Base-by-base conservation (phyloP, 2,329 filamentous ascomycete genomes). In the Blastomyces parvus region DNA sequence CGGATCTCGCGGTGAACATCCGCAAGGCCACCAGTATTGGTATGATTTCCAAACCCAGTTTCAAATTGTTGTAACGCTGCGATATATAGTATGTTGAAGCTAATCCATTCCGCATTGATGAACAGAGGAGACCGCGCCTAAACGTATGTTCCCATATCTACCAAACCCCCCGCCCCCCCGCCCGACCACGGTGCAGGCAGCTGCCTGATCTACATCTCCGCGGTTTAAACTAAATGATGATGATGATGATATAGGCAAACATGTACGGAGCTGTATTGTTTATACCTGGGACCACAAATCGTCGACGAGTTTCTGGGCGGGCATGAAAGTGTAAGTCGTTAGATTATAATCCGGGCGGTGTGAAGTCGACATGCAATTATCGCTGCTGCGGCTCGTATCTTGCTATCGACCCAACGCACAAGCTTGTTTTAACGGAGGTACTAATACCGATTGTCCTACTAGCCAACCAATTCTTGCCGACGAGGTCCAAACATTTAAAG, bases 251-350 rank as follows among this genome's bases (percentile, higher is more conserved):
- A 46, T 72, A 84, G 84, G 84, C 65, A 99, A 99, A 80, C 94
- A 99, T 89, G 94, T 99, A 64, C 90, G 94, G 73, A 91, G 89
- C 76, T 96, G 91, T 74, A 99, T 99, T 72, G 93, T 99, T 56
- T 97, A 97, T 77, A 97, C 93, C 64, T 99, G 94, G 94, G 94
- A 99, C 78, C 91, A 99, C 81, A 95, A 96, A 80, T 96, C 89
- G 68, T 96, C 92, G 52, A 83, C 86, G 74, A 90, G 92, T 73
- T 99, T 99, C 77, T 99, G 94, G 94, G 86, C 90, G 63, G 93
- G 92, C 74, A 95, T 99, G 84, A 99, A 99, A 86, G 92, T 97
- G 88, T 95, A 84, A 69, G 88, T 83, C 61, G n/a, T n/a, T n/a
- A n/a, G n/a, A 17, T 14, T 52, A 4, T 46, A 2, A 36, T n/a